phyloP scores from a whole-genome alignment of 495 filamentous ascomycete species.

The Cladorrhinum samala region DNA sequence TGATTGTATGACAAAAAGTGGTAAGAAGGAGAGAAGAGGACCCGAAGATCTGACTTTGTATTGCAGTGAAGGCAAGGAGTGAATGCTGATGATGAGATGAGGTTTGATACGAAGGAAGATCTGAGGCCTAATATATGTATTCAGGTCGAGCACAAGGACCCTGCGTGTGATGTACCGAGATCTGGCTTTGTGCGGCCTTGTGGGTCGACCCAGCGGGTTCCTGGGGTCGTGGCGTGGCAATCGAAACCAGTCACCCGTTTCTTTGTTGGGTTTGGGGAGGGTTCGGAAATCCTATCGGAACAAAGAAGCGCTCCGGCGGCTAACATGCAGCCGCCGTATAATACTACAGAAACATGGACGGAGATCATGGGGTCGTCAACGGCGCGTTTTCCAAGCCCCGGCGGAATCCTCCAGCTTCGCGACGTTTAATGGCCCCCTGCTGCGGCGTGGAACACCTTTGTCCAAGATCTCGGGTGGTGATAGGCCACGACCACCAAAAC shows the following conservation, averaged over 20 bases:
- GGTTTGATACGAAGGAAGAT: neutral
- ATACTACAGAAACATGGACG: neutral
- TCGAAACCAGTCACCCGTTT: neutral
- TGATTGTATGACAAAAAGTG: neutral
- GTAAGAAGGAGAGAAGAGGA: constrained; percentile 6
- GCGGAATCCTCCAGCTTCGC: neutral
- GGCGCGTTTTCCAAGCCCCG: neutral
- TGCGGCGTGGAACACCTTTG: constrained; percentile 6
- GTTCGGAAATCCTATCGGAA: neutral
- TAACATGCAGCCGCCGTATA: neutral
- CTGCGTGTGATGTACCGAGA: neutral
- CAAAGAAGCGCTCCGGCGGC: neutral
- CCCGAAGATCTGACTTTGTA: neutral
- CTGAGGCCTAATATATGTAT: neutral
- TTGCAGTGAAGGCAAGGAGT: neutral
- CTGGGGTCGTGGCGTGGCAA: neutral
- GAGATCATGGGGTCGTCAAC: neutral
- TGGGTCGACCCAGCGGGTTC: neutral
- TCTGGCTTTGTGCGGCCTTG: neutral
- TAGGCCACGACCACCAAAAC: neutral
- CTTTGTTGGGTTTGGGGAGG: neutral
- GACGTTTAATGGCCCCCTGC: constrained; percentile 5
- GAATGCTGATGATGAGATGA: neutral
- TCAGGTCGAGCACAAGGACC: no score
- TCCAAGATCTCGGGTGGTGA: neutral